These are phyloP conservation scores for Babesia divergens DNA, from an alignment of 169 alveolate species.

Conservation along the genomic window DNA sequence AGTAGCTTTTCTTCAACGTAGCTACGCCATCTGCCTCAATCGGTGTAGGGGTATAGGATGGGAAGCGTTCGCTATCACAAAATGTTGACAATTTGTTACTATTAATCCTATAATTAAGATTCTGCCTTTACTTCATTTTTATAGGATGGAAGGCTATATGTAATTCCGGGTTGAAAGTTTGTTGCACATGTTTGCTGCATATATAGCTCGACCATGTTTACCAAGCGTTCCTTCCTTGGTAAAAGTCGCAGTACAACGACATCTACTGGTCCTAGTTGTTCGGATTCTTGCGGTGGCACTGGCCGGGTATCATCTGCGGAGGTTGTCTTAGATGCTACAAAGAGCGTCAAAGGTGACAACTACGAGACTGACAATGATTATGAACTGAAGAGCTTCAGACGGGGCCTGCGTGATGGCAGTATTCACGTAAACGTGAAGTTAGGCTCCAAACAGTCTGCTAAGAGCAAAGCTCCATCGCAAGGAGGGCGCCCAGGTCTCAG, in stretches of 20 bases:
- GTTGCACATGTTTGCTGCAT: not conserved
- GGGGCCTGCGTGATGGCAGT: constrained; percentile 47
- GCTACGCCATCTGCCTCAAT: too few relatives aligned
- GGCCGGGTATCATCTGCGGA: not conserved
- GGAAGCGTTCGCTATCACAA: too few relatives aligned
- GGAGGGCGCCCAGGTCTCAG: constrained; percentile 22
- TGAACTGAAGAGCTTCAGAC: constrained; percentile 9
- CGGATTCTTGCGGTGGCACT: too few relatives aligned
- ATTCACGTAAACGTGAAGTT: not conserved
- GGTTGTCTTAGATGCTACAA: not conserved
- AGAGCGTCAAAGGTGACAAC: not conserved
- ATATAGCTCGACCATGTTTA: not conserved
- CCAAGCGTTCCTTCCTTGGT: constrained; percentile 23
- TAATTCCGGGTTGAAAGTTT: too few relatives aligned
- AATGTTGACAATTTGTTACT: too few relatives aligned
- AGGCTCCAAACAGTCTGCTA: not conserved
- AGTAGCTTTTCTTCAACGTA: too few relatives aligned
- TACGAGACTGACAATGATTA: not conserved
- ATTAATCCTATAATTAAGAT: too few relatives aligned
- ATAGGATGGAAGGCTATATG: too few relatives aligned
- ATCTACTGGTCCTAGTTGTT: too few relatives aligned
- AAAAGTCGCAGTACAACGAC: not conserved
- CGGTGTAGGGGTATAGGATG: too few relatives aligned
- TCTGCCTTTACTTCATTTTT: too few relatives aligned
- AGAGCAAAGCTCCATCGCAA: not conserved